A percentile compares a stretch with the other conserved stretches of the same genome.
phyloP scores from a whole-genome alignment of 2,329 filamentous ascomycete genomes.

The Colletotrichum salicis region DNA sequence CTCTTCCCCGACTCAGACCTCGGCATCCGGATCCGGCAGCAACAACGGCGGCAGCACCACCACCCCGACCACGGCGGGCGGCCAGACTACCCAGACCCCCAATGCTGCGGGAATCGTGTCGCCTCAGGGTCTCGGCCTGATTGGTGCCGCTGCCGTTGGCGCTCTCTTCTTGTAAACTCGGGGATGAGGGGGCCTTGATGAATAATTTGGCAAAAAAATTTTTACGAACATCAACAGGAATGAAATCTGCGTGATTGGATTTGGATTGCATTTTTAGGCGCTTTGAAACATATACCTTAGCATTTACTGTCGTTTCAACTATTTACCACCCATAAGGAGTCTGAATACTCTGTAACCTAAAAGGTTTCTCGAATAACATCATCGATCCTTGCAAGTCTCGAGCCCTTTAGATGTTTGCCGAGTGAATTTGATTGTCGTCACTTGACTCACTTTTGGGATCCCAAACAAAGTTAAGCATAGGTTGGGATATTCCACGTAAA shows the following conservation, averaged over 20 bases:
- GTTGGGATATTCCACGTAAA: no score
- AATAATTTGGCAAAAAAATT: neutral
- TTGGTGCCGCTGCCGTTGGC: constrained; percentile 30
- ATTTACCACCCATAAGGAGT: neutral
- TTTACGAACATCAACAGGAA: neutral
- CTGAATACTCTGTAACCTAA: neutral
- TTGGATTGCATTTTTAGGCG: constrained; percentile 7
- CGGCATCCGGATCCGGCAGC: constrained; percentile 2
- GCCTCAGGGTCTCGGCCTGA: constrained; percentile 20
- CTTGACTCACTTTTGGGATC: no score
- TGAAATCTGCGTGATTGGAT: neutral
- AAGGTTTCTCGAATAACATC: neutral
- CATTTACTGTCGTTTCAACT: constrained; percentile 26
- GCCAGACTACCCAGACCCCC: constrained; percentile 13
- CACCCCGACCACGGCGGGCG: neutral
- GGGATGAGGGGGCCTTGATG: neutral
- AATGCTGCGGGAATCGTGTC: constrained; percentile 29
- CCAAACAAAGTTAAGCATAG: no score
- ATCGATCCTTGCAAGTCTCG: neutral
- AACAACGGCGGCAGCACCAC: constrained; percentile 1
- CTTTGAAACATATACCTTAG: constrained; percentile 8
- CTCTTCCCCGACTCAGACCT: constrained; percentile 26
- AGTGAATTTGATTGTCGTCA: no score
- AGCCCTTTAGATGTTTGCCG: neutral
- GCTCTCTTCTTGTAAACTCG: constrained; percentile 24